phyloP scores from a whole-genome alignment of 495 filamentous ascomycete species.

The Neurospora sp. region DNA sequence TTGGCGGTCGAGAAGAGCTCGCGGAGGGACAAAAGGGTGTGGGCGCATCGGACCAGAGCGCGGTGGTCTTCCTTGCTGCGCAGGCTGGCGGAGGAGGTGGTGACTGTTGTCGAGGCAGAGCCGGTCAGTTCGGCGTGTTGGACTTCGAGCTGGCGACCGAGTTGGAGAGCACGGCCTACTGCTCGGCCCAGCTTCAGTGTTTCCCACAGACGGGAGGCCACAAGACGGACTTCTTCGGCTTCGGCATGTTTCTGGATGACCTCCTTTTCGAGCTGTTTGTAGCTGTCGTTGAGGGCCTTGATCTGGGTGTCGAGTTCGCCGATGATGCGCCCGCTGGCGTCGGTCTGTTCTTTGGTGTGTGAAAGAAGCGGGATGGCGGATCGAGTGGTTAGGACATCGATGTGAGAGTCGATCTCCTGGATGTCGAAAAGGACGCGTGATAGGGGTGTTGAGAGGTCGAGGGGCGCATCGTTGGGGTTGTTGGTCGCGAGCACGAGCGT shows the following conservation, averaged over 20 bases:
- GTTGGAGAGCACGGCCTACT: slow-evolving; percentile 61
- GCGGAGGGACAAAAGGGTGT: slow-evolving; percentile 62
- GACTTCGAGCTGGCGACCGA: slow-evolving; percentile 79
- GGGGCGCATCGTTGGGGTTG: slow-evolving; percentile 77
- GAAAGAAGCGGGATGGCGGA: slow-evolving; percentile 75
- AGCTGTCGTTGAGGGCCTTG: slow-evolving; percentile 66
- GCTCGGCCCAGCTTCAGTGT: slow-evolving; percentile 69
- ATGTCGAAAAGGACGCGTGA: slow-evolving; percentile 93
- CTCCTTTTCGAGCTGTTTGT: slow-evolving; percentile 71
- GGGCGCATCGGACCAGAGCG: slow-evolving; percentile 66
- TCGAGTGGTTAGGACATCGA: slow-evolving; percentile 77
- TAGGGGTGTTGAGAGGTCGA: slow-evolving; percentile 89
- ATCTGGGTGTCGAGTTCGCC: slow-evolving; percentile 67
- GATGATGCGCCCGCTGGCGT: slow-evolving; percentile 58
- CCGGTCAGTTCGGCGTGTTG: slow-evolving; percentile 48
- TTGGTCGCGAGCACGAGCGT: slow-evolving; percentile 80
- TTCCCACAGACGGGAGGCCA: slow-evolving; percentile 63
- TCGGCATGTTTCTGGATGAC: slow-evolving; percentile 72
- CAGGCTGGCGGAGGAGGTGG: slow-evolving; percentile 10
- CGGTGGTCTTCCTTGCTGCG: slow-evolving; percentile 55
- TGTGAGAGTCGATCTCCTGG: slow-evolving; percentile 94
- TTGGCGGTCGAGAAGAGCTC: slow-evolving; percentile 57
- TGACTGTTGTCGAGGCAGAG: slow-evolving; percentile 20
- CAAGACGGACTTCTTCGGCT: slow-evolving; percentile 66
- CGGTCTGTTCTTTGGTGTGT: slow-evolving; percentile 62